Conservation (phyloP, 1,284 basidiomycete genomes). For the Heterobasidion annosum region DNA sequence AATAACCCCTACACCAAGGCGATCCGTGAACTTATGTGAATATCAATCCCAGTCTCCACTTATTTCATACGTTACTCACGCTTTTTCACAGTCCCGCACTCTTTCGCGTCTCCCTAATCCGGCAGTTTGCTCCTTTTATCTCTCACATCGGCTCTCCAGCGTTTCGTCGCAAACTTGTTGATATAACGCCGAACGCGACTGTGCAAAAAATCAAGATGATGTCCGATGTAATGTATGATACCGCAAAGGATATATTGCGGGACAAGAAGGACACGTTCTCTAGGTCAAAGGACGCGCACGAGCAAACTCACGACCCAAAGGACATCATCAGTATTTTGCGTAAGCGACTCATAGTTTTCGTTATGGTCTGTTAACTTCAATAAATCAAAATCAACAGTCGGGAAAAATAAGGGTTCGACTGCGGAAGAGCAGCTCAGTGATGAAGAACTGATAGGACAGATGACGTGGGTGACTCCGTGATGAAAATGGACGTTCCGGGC, state of each 20-base stretch:
- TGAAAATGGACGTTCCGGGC: too few species aligned
- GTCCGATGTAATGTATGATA: background rate
- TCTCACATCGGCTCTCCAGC: background rate
- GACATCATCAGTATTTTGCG: background rate
- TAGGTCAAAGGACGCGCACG: background rate
- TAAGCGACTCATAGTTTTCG: constrained; percentile 1
- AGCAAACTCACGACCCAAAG: background rate
- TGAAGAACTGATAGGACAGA: constrained; percentile 21
- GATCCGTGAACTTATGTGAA: constrained; percentile 1
- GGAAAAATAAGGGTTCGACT: constrained; percentile 20
- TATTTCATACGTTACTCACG: background rate
- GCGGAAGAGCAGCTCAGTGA: constrained; percentile 20
- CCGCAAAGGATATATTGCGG: background rate
- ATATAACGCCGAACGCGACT: background rate
- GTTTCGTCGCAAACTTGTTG: background rate
- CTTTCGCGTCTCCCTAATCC: background rate
- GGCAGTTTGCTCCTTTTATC: constrained; percentile 1
- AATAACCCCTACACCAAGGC: constrained; percentile 1
- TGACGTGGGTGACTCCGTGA: constrained; percentile 17
- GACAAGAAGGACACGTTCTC: background rate
- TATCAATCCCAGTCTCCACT: background rate
- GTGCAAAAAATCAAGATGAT: constrained; percentile 1
- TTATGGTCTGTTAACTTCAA: too few species aligned
- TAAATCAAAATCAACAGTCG: constrained; percentile 2
- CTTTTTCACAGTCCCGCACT: background rate